phyloP scores from a whole-genome alignment of 306 rosid genomes.

The Bauhinia variegata region DNA sequence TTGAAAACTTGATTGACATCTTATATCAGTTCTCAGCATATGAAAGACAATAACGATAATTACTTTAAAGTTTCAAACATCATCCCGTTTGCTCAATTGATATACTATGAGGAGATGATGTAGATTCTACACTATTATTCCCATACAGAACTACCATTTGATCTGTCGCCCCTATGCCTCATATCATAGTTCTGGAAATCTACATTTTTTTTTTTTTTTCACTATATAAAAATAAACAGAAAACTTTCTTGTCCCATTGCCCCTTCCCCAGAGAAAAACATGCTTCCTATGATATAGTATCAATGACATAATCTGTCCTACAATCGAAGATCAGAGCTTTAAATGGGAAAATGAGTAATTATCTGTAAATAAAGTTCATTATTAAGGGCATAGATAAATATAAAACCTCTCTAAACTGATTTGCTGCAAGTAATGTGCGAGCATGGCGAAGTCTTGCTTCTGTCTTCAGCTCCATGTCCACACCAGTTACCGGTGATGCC shows the following conservation, averaged over 20 bases:
- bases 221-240: too few species aligned
- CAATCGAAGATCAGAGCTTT: neutral
- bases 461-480: conserved; percentile 91
- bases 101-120: neutral
- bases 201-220: too few species aligned
- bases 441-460: conserved; percentile 95
- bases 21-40: neutral
- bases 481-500: conserved; percentile 88
- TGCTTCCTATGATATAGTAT: conserved; percentile 7
- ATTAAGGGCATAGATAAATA: conserved; percentile 10
- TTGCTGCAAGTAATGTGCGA: conserved; percentile 89
- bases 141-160: too few species aligned
- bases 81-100: neutral
- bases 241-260: too few species aligned
- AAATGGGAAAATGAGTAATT: conserved; percentile 17
- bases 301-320: conserved; percentile 13
- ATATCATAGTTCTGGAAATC: too few species aligned
- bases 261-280: too few species aligned
- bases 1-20: neutral
- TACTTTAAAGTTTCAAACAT: neutral
- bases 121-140: too few species aligned
- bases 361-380: conserved; percentile 4
- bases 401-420: conserved; percentile 88
- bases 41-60: neutral
- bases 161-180: too few species aligned